Evolutionary conservation across 306 rosid species (phyloP).

Genomic region (Lithocarpus polystachyus): DNA sequence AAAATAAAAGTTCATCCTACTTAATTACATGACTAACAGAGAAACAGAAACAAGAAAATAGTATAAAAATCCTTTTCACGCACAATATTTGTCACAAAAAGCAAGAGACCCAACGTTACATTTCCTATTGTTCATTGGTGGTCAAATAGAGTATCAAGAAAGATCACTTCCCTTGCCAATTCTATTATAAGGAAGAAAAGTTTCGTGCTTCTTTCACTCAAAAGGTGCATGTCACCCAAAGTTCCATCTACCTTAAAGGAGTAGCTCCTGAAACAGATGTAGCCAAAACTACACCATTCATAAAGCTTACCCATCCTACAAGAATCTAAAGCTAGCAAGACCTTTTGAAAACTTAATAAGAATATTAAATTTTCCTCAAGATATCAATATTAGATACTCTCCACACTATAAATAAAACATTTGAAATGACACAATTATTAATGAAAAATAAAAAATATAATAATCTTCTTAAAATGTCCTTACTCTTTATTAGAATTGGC

Average conservation of each 20-base stretch:
- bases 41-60: background rate
- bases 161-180: background rate
- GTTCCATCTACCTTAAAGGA: background rate
- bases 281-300: background rate
- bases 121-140: background rate
- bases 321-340: background rate
- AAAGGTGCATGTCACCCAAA: background rate
- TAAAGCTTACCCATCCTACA: background rate
- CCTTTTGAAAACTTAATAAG: background rate
- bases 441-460: too few relatives aligned
- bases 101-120: background rate
- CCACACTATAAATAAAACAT: background rate
- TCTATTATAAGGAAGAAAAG: background rate
- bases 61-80: background rate
- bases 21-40: background rate
- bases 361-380: background rate
- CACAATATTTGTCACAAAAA: background rate
- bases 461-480: too few relatives aligned
- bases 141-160: background rate
- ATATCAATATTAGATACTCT: background rate
- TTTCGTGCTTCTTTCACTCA: background rate
- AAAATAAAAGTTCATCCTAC: slow-evolving; percentile 12
- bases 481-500: too few relatives aligned
- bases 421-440: too few relatives aligned
- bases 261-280: background rate